Percentiles rank a stretch among this genome's conserved stretches.
Evolutionary conservation across 2,329 filamentous ascomycete species (phyloP).

Genomic region (Aureobasidium sp.): DNA sequence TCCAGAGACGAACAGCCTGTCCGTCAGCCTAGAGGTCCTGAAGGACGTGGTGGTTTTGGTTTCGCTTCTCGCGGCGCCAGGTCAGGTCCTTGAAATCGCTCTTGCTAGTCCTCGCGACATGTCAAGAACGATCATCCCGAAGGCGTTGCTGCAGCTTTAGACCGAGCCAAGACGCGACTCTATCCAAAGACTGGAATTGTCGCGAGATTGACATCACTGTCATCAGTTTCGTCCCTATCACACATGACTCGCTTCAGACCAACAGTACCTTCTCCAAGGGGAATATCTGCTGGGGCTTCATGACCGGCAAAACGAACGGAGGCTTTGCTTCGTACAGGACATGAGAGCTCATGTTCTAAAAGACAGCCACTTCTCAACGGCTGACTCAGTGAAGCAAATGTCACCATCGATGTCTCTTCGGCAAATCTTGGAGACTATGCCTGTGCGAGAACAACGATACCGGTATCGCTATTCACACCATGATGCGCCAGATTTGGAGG

Average conservation of each 20-base stretch:
- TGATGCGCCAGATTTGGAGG: slow-evolving; percentile 33
- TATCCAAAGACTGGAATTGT: slow-evolving; percentile 28
- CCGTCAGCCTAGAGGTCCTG: slow-evolving; percentile 68
- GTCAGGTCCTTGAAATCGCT: background rate
- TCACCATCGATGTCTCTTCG: slow-evolving; percentile 30
- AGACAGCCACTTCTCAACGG: slow-evolving; percentile 39
- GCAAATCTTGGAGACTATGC: slow-evolving; percentile 35
- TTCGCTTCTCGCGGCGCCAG: slow-evolving; percentile 42
- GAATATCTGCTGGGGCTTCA: slow-evolving; percentile 38
- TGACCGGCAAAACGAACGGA: slow-evolving; percentile 35
- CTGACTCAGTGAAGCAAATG: slow-evolving; percentile 27
- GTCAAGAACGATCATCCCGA: background rate
- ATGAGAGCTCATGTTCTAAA: slow-evolving; percentile 40
- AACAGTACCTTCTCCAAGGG: slow-evolving; percentile 36
- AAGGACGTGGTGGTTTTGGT: slow-evolving; percentile 71
- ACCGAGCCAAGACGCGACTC: slow-evolving; percentile 13
- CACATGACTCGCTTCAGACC: slow-evolving; percentile 33
- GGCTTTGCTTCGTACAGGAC: slow-evolving; percentile 32
- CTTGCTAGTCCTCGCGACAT: background rate
- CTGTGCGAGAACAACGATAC: slow-evolving; percentile 35
- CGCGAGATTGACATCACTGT: slow-evolving; percentile 29
- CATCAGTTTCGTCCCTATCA: slow-evolving; percentile 32
- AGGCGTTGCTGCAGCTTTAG: background rate
- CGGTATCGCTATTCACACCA: slow-evolving; percentile 34
- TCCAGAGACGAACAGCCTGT: slow-evolving; percentile 60